Conservation (phyloP, 1,139 yeast species). For the Sugiyamaella castrensis region DNA sequence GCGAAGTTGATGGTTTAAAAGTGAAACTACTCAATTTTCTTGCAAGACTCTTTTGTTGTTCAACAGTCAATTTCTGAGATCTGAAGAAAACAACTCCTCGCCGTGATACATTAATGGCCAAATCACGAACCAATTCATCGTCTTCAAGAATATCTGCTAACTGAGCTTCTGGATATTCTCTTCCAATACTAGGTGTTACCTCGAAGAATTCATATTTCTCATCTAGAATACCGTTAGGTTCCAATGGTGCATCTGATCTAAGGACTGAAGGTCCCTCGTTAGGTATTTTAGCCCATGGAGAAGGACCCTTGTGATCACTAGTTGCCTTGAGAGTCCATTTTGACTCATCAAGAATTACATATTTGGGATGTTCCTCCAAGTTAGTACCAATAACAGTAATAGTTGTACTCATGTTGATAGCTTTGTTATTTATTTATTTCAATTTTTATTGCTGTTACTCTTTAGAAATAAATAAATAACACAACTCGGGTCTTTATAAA, state of each 20-base stretch:
- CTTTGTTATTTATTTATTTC: not conserved
- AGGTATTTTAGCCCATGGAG: constrained; percentile 28
- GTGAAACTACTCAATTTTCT: constrained; percentile 60
- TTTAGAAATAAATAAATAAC: too few species aligned
- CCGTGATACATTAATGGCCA: constrained; percentile 60
- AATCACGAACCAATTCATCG: constrained; percentile 46
- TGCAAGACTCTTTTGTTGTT: constrained; percentile 52
- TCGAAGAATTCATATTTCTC: constrained; percentile 31
- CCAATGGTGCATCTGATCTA: constrained; percentile 18
- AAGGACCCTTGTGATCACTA: constrained; percentile 22
- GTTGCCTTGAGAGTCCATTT: constrained; percentile 6
- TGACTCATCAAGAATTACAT: constrained; percentile 7
- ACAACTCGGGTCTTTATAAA: too few species aligned
- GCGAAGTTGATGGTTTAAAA: constrained; percentile 64
- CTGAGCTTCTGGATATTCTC: constrained; percentile 34
- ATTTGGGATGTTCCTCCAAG: constrained; percentile 8
- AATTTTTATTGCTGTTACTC: not conserved
- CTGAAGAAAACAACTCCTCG: constrained; percentile 68
- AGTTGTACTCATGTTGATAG: not conserved
- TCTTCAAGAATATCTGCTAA: constrained; percentile 51
- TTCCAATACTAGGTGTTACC: constrained; percentile 34
- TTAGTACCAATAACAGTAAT: not conserved
- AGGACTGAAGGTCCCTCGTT: constrained; percentile 20
- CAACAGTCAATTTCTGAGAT: constrained; percentile 58
- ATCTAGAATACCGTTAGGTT: constrained; percentile 24